Base-by-base conservation (phyloP, 2,329 filamentous ascomycete species). In the Blumeria hordei region DNA sequence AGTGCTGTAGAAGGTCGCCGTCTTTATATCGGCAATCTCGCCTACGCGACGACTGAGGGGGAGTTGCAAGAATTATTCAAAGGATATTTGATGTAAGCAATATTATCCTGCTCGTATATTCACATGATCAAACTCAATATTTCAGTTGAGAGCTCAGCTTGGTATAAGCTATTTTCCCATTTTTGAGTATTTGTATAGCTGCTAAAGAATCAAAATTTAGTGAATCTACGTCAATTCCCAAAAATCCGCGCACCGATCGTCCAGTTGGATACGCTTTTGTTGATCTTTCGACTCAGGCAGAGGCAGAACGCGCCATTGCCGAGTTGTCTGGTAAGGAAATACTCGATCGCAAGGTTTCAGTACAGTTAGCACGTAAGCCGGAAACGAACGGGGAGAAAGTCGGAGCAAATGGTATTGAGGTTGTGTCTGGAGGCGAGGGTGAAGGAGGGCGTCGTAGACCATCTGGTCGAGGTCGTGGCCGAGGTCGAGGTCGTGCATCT, bases 1-100 rank as follows among this genome's bases (percentile, higher is more conserved):
- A 94, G 88, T 75, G 92, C 92, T 72, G 88, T 90, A 72, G 92
- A 98, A 78, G 90, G 92, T 72, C 87, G 92, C 77, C 87, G 92
- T 76, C 84, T 98, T 67, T 98, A 98, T 77, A 96, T 98, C 77
- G 92, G 92, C 78, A 98, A 98, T 79, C 85, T 98, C 81, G 92
- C 92, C 68, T 98, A 98, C 73, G 88, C 90, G 83, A 96, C 92
- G 82, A 94, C 88, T 72, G 92, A 96, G 85, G 92, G 85, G 83
- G 88, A 95, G 83, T 87, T 98, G 80, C 94, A 93, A 79, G 85
- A 92, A 67, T 98, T 98, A 80, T 98, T 98, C 84, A 90, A 92
- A 79, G 85, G 83, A 73, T 96, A 94, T 79, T 84, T 92, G 77
- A 87, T 98, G 92, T 98, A 80, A 79, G 90, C 85, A 16, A n/a